Evolutionary conservation across 208 protist genomes (phyloP), one percentile per base, ranked within the genome.

Genomic region (Hexamita inflata): DNA sequence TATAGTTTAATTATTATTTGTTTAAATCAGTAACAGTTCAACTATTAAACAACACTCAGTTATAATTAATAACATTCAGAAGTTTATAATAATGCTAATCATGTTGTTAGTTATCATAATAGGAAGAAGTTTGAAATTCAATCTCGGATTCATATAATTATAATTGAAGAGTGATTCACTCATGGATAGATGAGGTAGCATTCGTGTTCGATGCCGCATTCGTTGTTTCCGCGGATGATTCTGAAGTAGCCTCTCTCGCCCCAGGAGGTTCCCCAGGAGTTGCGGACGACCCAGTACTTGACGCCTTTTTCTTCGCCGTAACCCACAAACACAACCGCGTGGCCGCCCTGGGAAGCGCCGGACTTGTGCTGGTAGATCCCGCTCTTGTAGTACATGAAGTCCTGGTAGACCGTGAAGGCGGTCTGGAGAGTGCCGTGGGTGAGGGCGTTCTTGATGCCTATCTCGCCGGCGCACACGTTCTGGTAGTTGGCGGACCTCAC

Each of bases 351-450:
- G 0, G 45, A 30, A 24, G 58, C 40, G 32, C 80, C 82, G 15
- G 41, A 67, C 0, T 28, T 80, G 66, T 87, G 84, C 1, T 67
- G 0, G 70, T 87, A 87, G 13, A 87, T 76, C 75, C 84, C 84
- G 39, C 45, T 42, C n/a, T 81, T 86, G 75, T 88, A 87, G 35
- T 15, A 62, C 0, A 78, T n/a, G 53, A 88, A 88, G 41, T 88
- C 85, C 45, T 85, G 59, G 29, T 87, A 88, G 4, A 61, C 26
- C 9, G 4, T 4, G 58, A 61, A 61, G 58, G 13, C 9, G 4
- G 29, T 32, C 29, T 61, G 4, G 4, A 32, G 15, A 61, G 26
- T 7, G 9, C 58, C 58, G 4, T 34, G 4, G 2, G 15, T 61
- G 4, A 61, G 4, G 29, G 2, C 28, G 29, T 9, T 28, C 4